Base-by-base conservation (phyloP, 2,329 filamentous ascomycete species). In the Emmonsia crescens region DNA sequence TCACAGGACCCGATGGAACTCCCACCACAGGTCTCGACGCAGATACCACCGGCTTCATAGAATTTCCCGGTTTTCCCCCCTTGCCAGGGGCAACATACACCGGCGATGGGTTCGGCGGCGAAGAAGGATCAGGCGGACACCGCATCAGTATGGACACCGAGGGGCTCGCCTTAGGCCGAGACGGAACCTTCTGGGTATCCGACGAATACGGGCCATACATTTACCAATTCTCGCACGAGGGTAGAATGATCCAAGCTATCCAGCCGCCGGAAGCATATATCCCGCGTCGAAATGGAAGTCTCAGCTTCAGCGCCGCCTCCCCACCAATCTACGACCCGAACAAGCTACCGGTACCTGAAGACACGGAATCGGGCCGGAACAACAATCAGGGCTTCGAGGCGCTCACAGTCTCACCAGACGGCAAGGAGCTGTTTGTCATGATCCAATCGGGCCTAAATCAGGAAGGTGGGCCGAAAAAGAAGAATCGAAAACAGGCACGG, bases 311-410 rank as follows among this genome's bases (percentile, higher is more conserved):
- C 59, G 82, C 87, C 12, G 79, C 85, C 66, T 85, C 82, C 14
- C 82, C 87, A 0, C 85, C 86, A 3, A 75, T 82, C 57, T 89
- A 87, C 68, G 71, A 84, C 59, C 76, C 77, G 0, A 70, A 78
- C 16, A 69, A 78, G 19, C 69, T 74, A 10, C 78, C 83, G 1
- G 73, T 71, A 2, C 87, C 87, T 0, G 77, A 75, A 16, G 78
- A 87, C 65, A 83, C 85, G 0, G 77, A 79, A 1, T 80, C 80
- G 0, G 88, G 88, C 14, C 82, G 88, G 24, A 77, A 80, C 60
- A 89, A 91, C 72, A 91, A 91, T 72, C 86, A 89, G 70, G 87
- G 88, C n/a, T 83, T 90, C 57, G 88, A 91, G 72, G 87, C 84
- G 0, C 73, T 91, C 57, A 86, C 85, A 0, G 73, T 82, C n/a